Evolutionary conservation across 202 grass and related monocot genomes (phyloP).

Genomic region (Zoysia matrella): DNA sequence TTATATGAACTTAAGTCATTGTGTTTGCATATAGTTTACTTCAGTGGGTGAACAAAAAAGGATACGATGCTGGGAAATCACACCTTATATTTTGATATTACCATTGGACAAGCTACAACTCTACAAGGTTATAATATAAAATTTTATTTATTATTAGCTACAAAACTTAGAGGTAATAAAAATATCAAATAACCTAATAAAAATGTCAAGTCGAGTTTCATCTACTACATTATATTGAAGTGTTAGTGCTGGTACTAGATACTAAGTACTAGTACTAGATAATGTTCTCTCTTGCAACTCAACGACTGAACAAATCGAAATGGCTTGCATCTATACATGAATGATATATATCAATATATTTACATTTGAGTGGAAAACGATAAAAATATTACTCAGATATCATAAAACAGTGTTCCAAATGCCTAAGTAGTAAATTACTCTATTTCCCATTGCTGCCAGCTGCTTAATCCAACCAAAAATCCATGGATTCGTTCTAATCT

Average conservation of each 20-base stretch:
- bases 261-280: too few relatives aligned
- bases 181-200: background rate
- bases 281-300: background rate
- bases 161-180: background rate
- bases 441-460: background rate
- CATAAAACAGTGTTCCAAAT: background rate
- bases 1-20: too few relatives aligned
- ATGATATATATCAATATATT: background rate
- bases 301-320: background rate
- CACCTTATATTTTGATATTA: too few relatives aligned
- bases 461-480: background rate
- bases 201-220: background rate
- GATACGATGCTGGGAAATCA: conserved; percentile 6
- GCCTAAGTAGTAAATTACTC: background rate
- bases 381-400: conserved; percentile 1
- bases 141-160: background rate
- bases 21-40: conserved; percentile 10
- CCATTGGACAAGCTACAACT: background rate
- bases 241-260: background rate
- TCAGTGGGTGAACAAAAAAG: conserved; percentile 36
- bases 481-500: background rate
- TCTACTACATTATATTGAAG: background rate
- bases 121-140: background rate
- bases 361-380: conserved; percentile 5
- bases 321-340: background rate